Base-by-base conservation (phyloP, 2,329 filamentous ascomycete genomes). In the Ophiostoma ips region DNA sequence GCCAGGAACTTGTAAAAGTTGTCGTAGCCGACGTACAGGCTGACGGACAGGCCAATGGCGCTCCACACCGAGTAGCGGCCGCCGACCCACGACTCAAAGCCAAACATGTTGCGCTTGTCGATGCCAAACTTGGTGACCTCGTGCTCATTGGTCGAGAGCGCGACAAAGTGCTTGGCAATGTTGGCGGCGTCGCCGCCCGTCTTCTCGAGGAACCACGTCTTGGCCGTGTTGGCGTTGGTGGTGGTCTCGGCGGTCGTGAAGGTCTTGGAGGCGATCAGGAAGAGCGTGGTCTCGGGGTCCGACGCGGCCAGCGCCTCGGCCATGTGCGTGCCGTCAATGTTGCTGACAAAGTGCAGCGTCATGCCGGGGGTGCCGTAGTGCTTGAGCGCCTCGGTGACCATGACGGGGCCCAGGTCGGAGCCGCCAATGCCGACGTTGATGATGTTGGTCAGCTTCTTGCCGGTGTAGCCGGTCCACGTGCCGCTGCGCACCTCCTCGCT, bases 71-170 rank as follows among this genome's bases (percentile, higher is more conserved):
- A 95, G 79, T 98, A 98, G 53, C 92, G 85, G 52, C 92, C 92
- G 66, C 92, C 92, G 48, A 96, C 90, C 92, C 92, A 98, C 70
- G 86, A 94, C 69, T 90, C 89, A 66, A 98, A 98, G 61, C 88
- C 89, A 64, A 98, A 98, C 92, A 98, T 98, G 77, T 96, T 98
- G 77, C 90, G 90, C 70, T 82, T 83, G 71, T 96, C 90, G 62
- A 98, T 98, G 58, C 92, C 92, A 62, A 98, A 98, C 76, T 96
- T 96, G 70, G 85, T 88, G 55, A 98, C 92, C 72, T 96, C 90
- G 49, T 73, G 66, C 71, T 90, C 85, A 70, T 98, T 98, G 66
- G 92, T 98, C 46, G 92, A 96, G 49, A 98, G 80, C 43, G 92
- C 92, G 52, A 95, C 92, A 64, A 98, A 98, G 77, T 98, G 92